Conservation (phyloP, 805 yeast genomes). For the Maudiozyma bulderi region DNA sequence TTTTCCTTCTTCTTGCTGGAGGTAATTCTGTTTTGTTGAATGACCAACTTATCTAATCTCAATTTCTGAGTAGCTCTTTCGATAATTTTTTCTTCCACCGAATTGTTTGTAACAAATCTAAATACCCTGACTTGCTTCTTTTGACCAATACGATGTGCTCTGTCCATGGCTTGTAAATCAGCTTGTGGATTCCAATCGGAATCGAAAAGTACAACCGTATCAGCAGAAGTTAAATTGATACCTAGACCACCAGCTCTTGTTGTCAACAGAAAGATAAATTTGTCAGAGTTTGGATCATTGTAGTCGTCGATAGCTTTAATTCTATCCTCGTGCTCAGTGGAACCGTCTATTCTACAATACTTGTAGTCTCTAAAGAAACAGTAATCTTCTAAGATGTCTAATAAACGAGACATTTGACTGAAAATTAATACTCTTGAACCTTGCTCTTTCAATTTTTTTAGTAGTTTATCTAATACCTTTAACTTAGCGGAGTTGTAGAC, state of each 20-base stretch:
- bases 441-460: constrained; percentile 51
- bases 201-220: constrained; percentile 63
- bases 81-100: constrained; percentile 73
- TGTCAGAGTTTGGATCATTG: constrained; percentile 62
- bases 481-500: constrained; percentile 64
- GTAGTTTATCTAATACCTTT: constrained; percentile 57
- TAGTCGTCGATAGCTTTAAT: constrained; percentile 68
- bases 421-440: constrained; percentile 74
- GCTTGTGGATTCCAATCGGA: constrained; percentile 90
- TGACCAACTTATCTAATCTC: constrained; percentile 70
- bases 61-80: constrained; percentile 77
- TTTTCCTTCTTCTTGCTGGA: constrained; percentile 22
- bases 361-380: constrained; percentile 57
- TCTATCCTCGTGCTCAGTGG: constrained; percentile 72
- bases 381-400: constrained; percentile 75
- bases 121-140: constrained; percentile 75
- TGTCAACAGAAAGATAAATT: constrained; percentile 63
- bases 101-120: constrained; percentile 69
- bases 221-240: constrained; percentile 71
- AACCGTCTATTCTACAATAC: constrained; percentile 77
- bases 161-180: constrained; percentile 81
- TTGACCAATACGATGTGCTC: constrained; percentile 85
- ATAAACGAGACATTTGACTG: constrained; percentile 75
- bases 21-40: constrained; percentile 57
- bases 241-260: constrained; percentile 90